A percentile compares a stretch with the other conserved stretches of the same genome.
These are phyloP conservation scores for Apiospora phragmitis DNA, from an alignment of 2,329 filamentous ascomycete genomes.

Conservation along the genomic window DNA sequence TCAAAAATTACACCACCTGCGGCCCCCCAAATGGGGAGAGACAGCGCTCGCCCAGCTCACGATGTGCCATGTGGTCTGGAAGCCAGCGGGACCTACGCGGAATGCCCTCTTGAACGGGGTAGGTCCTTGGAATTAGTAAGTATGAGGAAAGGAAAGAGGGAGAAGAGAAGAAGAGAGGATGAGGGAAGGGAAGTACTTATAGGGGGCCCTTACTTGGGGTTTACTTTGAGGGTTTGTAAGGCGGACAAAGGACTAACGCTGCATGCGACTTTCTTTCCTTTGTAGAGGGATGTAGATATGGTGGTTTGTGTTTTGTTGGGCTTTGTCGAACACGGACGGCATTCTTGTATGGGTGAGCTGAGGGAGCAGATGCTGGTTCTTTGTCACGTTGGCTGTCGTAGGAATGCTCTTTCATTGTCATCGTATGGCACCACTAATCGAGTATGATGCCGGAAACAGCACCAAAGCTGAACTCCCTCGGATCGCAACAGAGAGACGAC, in stretches of 20 bases:
- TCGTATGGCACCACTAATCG: neutral
- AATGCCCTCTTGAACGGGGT: neutral
- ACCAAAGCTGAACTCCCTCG: neutral
- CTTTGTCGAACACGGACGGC: neutral
- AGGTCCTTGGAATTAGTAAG: slow-evolving; percentile 5
- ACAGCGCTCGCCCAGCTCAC: neutral
- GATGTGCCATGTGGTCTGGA: neutral
- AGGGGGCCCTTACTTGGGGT: neutral
- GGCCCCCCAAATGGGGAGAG: neutral
- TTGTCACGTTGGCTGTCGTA: neutral
- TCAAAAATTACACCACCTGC: slow-evolving; percentile 4
- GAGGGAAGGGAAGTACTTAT: neutral
- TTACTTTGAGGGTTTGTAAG: neutral
- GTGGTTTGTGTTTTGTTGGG: neutral
- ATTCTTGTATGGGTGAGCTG: neutral
- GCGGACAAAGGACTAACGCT: too few relatives aligned
- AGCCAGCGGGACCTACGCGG: neutral
- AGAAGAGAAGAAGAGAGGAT: neutral
- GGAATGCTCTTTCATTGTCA: neutral
- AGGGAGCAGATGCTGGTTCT: neutral
- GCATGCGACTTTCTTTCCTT: too few relatives aligned
- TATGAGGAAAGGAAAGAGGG: neutral
- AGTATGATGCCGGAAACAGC: neutral
- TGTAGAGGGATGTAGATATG: neutral
- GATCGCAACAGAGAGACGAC: neutral